phyloP scores from a whole-genome alignment of 129 eudicot genomes.

The Chrysanthemum makinoi region DNA sequence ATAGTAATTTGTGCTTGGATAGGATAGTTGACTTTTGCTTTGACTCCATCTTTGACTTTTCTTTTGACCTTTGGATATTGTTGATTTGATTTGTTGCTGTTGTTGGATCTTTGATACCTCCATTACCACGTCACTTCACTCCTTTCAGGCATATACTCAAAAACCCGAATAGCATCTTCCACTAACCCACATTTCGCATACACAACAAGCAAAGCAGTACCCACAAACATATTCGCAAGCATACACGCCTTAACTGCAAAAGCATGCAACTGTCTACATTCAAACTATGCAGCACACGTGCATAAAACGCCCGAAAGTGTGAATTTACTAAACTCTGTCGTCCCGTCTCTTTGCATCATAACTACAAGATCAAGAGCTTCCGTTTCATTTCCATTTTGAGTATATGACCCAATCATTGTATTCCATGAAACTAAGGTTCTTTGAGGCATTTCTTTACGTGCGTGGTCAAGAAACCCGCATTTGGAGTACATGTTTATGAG shows the following conservation, averaged over 20 bases:
- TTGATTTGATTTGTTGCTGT: no score
- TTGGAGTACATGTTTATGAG: slow-evolving; percentile 71
- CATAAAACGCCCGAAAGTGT: slow-evolving; percentile 74
- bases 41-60: no score
- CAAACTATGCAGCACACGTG: slow-evolving; percentile 79
- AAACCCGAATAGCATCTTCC: slow-evolving; percentile 61
- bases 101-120: no score
- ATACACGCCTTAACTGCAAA: slow-evolving; percentile 57
- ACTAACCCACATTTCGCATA: slow-evolving; percentile 62
- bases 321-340: slow-evolving; percentile 52
- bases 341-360: slow-evolving; percentile 67
- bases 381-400: slow-evolving; percentile 56
- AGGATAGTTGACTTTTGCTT: no score
- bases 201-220: slow-evolving; percentile 83
- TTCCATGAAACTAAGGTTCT: slow-evolving; percentile 79
- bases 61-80: no score
- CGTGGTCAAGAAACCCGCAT: slow-evolving; percentile 50
- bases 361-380: slow-evolving; percentile 59
- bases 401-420: slow-evolving; percentile 70
- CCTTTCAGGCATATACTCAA: slow-evolving; percentile 59
- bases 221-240: slow-evolving; percentile 57
- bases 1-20: no score
- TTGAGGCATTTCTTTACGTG: slow-evolving; percentile 63
- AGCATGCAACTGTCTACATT: slow-evolving; percentile 77
- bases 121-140: slow-evolving; percentile 63